Conservation (phyloP, 2,329 filamentous ascomycete species). For the Fusarium mexicanum region DNA sequence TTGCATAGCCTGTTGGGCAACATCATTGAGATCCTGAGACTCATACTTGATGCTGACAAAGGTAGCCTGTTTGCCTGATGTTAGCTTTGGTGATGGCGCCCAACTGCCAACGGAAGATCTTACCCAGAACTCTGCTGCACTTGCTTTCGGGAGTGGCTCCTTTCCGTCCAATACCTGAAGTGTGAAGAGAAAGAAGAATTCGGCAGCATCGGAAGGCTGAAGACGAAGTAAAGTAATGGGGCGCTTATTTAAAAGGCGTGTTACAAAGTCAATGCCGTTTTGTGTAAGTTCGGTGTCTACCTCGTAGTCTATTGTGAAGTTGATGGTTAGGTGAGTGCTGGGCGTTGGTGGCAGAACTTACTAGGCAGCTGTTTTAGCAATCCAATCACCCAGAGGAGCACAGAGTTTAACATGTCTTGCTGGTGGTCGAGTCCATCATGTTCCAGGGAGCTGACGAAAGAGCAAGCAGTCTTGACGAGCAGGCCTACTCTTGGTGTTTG, state of each 20-base stretch:
- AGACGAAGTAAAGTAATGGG: conserved; percentile 68
- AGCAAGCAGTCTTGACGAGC: conserved; percentile 76
- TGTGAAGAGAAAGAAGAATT: conserved; percentile 76
- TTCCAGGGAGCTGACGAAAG: conserved; percentile 71
- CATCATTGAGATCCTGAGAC: conserved; percentile 53
- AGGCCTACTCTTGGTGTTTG: conserved; percentile 74
- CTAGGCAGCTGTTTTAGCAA: conserved; percentile 71
- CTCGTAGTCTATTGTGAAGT: conserved; percentile 65
- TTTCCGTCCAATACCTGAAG: conserved; percentile 74
- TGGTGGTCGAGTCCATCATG: conserved; percentile 56
- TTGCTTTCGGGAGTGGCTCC: conserved; percentile 79
- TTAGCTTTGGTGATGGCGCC: neutral
- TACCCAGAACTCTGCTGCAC: conserved; percentile 81
- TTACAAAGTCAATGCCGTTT: conserved; percentile 76
- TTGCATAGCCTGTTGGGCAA: conserved; percentile 60
- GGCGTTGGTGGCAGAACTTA: conserved; percentile 44
- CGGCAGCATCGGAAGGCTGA: conserved; percentile 65
- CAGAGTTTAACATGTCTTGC: conserved; percentile 58
- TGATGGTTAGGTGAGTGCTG: neutral
- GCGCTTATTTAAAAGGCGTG: conserved; percentile 69
- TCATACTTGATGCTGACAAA: conserved; percentile 62
- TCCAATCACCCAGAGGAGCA: conserved; percentile 70
- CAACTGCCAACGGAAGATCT: conserved; percentile 23
- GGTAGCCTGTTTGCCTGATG: conserved; percentile 53
- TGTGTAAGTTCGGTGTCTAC: conserved; percentile 78